phyloP scores from a whole-genome alignment of 2,329 filamentous ascomycete species.

The Cladosporium sphaerospermum region DNA sequence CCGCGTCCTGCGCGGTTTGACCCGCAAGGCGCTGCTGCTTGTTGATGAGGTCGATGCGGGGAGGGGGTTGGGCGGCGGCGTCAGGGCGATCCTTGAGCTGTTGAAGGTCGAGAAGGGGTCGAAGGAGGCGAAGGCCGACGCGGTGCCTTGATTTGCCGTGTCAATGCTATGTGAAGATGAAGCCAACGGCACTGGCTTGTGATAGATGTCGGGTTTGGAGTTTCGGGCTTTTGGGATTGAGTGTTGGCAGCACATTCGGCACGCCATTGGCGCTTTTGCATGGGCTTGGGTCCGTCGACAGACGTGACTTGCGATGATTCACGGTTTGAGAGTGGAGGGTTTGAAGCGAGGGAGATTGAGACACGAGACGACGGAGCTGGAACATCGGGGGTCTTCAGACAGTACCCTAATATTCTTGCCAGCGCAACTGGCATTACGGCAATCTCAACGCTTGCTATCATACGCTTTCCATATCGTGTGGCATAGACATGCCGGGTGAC shows the following conservation, averaged over 20 bases:
- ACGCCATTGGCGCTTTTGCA: neutral
- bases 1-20: slow-evolving; percentile 46
- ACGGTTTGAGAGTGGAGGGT: neutral
- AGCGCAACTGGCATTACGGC: neutral
- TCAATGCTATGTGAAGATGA: no score
- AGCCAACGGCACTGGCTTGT: no score
- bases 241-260: no score
- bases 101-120: slow-evolving; percentile 28
- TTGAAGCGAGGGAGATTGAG: neutral
- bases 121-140: slow-evolving; percentile 9
- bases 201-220: no score
- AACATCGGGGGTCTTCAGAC: neutral
- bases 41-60: slow-evolving; percentile 36
- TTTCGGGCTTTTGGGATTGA: no score
- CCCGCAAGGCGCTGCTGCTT: slow-evolving; percentile 37
- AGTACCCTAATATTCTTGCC: slow-evolving; percentile 5
- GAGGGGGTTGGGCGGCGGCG: slow-evolving; percentile 33
- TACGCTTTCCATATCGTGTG: no score
- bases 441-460: neutral
- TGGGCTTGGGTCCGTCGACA: slow-evolving; percentile 5
- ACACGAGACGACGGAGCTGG: neutral
- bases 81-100: slow-evolving; percentile 36
- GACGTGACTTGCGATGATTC: neutral
- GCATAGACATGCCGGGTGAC: no score
- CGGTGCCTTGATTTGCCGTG: neutral